Conservation (phyloP, 805 yeast genomes). For the Priceomyces medius region DNA sequence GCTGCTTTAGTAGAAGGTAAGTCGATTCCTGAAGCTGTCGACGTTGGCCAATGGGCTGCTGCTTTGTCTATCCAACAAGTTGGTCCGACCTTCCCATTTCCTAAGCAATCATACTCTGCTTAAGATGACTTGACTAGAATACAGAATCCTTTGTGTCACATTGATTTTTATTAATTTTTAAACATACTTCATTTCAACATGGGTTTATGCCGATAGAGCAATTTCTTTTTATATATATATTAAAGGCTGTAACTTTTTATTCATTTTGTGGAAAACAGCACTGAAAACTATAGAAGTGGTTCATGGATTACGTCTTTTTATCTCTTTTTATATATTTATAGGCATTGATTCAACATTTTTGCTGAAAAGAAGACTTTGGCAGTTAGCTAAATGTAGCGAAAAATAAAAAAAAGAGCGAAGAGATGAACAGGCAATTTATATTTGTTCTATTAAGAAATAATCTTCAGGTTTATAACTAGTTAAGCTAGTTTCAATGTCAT, state of each 20-base stretch:
- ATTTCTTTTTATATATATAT: conserved; percentile 6
- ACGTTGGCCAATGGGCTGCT: conserved; percentile 97
- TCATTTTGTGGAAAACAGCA: no score
- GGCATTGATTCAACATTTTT: conserved; percentile 15
- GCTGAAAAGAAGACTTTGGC: not conserved
- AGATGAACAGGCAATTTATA: not conserved
- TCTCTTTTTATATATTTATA: not conserved
- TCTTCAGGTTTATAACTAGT: not conserved
- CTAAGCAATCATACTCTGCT: conserved; percentile 53
- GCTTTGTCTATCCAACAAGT: conserved; percentile 84
- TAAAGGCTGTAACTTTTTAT: no score
- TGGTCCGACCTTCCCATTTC: conserved; percentile 92
- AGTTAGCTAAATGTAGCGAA: not conserved
- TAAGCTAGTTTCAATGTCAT: conserved; percentile 33
- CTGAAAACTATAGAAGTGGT: no score
- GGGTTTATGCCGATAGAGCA: conserved; percentile 11
- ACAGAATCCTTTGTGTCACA: conserved; percentile 2
- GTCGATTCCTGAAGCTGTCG: conserved; percentile 58
- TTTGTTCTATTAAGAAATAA: not conserved
- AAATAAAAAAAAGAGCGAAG: not conserved
- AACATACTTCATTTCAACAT: conserved; percentile 23
- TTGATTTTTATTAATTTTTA: conserved; percentile 2
- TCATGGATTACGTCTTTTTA: conserved; percentile 6
- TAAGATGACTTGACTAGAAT: conserved; percentile 5
- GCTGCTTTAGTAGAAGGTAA: conserved; percentile 83